Evolutionary conservation across 169 alveolate genomes (phyloP), one percentile per base, ranked within the genome.

Genomic region (Cryptosporidium sp.): DNA sequence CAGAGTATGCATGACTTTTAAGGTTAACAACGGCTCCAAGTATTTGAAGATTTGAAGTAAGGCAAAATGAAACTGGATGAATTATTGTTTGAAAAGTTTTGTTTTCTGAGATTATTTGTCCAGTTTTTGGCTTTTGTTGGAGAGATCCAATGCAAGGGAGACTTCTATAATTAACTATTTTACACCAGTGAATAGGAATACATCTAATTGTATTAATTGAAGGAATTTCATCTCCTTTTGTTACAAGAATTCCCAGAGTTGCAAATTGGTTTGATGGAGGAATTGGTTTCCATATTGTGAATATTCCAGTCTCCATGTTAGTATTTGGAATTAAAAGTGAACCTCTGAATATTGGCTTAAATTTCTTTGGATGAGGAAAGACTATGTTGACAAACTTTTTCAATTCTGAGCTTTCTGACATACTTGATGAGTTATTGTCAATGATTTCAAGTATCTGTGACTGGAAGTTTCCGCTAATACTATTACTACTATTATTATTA

Each of bases 211-310:
- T 23, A 37, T 39, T 37, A 3, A 61, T 16, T 6, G 12, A n/a
- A 21, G 86, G 86, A 10, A n/a, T 9, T 18, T 35, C 37, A 16
- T 75, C 73, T 21, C 86, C 86, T 61, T 75, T 75, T 14, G 86
- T 75, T 5, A 75, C 52, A 59, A 75, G 9, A 5, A 75, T 45
- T 23, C 86, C 86, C 23, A 75, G 3, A n/a, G 86, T 59, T 26
- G 29, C 61, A 59, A 75, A 75, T 37, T 41, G 33, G 48, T 9
- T 59, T 14, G 71, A 41, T 5, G 86, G 86, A 35, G 86, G 86
- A 41, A 75, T 75, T 10, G 86, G 86, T 41, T 61, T 55, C 86
- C 86, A 75, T 55, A 75, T 75, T 16, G 86, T 59, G 35, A 75
- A 75, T 18, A 55, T 39, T 43, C 73, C 86, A 12, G 74, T 75